Evolutionary conservation across 139 green algal genomes (phyloP).

Genomic region (Axilococcus clingmanii): DNA sequence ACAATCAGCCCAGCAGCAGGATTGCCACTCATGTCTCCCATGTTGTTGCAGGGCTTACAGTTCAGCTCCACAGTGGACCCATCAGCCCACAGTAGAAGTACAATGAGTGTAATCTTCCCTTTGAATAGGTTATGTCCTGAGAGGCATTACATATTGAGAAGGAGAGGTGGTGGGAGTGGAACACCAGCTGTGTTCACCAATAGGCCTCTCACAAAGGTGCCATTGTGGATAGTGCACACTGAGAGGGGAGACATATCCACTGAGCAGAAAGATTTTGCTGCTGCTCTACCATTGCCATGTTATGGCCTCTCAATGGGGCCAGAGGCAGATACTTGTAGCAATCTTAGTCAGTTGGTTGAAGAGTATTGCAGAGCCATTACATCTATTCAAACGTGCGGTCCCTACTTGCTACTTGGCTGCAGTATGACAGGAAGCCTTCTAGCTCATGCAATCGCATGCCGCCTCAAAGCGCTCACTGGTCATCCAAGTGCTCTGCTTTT

Average conservation of each 20-base stretch:
- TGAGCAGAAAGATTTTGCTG: constrained; percentile 19
- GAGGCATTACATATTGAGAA: constrained; percentile 24
- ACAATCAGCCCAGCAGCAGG: background rate
- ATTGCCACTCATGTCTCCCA: constrained; percentile 13
- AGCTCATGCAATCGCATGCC: constrained; percentile 32
- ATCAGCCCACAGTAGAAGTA: constrained; percentile 5
- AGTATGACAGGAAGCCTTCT: constrained; percentile 33
- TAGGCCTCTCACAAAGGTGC: constrained; percentile 26
- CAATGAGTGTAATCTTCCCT: constrained; percentile 14
- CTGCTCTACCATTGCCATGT: constrained; percentile 16
- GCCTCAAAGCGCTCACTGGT: constrained; percentile 22
- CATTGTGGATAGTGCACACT: constrained; percentile 55
- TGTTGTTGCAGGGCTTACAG: background rate
- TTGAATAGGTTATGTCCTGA: constrained; percentile 29
- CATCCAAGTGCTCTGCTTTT: constrained; percentile 40
- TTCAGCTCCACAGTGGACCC: constrained; percentile 1
- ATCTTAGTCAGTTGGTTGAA: constrained; percentile 16
- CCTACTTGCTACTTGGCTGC: constrained; percentile 44
- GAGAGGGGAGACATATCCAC: constrained; percentile 37
- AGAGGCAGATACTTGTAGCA: constrained; percentile 10
- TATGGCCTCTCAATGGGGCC: constrained; percentile 25
- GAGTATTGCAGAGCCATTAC: constrained; percentile 22
- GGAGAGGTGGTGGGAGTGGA: background rate
- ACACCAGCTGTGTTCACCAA: constrained; percentile 2
- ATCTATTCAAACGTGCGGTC: constrained; percentile 40